Conservation (phyloP, 805 yeast species). For the Lipomyces spencermartinsiae region DNA sequence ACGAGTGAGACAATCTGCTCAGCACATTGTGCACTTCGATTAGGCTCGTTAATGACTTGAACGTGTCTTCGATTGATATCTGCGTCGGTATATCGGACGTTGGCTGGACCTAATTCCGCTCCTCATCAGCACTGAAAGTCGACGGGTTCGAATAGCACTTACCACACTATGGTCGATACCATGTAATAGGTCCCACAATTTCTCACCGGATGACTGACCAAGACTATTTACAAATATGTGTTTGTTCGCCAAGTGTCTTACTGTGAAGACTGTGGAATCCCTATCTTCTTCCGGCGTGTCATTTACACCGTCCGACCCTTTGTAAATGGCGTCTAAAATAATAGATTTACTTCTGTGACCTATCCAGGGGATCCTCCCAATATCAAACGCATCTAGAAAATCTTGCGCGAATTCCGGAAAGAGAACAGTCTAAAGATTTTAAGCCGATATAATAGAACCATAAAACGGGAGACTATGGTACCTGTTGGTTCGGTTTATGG, state of each 20-base stretch:
- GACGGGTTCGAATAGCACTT: not conserved
- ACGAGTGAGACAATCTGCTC: not conserved
- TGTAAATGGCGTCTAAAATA: slow-evolving; percentile 1
- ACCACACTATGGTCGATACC: slow-evolving; percentile 17
- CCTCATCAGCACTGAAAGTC: not conserved
- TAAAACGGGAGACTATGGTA: not conserved
- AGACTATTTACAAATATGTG: not conserved
- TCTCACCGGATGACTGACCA: slow-evolving; percentile 12
- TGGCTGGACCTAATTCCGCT: slow-evolving; percentile 10
- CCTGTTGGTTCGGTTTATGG: slow-evolving; percentile 22
- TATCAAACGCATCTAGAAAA: slow-evolving; percentile 13
- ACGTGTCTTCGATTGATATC: slow-evolving; percentile 23
- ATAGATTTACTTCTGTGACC: slow-evolving; percentile 1
- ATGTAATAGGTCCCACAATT: slow-evolving; percentile 20
- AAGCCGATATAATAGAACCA: not conserved
- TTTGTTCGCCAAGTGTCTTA: not conserved
- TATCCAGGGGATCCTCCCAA: slow-evolving; percentile 17
- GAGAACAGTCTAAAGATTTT: slow-evolving; percentile 7
- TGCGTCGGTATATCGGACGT: slow-evolving; percentile 20
- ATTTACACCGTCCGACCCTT: not conserved
- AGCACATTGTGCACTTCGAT: slow-evolving; percentile 10
- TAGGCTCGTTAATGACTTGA: not conserved
- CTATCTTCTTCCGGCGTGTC: not conserved
- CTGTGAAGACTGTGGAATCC: slow-evolving; percentile 8
- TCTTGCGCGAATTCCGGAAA: slow-evolving; percentile 13